Evolutionary conservation across 345 rosid species (phyloP), one percentile per base, ranked within the genome.

Genomic region (Linum tenue): DNA sequence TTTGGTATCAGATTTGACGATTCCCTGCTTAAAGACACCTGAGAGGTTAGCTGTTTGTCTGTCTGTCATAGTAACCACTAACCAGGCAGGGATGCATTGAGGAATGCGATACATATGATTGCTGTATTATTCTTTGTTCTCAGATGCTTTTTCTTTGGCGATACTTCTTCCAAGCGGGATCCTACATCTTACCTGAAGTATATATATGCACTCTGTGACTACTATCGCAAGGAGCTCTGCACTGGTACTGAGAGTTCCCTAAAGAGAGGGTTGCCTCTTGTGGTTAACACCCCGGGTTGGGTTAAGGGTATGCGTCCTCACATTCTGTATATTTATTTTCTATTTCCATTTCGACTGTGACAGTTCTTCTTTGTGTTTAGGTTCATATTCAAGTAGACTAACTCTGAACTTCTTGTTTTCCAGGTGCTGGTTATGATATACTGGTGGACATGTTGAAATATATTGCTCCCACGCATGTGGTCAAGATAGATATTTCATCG

Each of bases 271-370:
- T 64, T 88, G 76, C 99, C 99, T 11, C 88, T 90, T 62, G 81
- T 94, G 70, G 83, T 94, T 65, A 90, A 90, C 61, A 90, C 99
- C 38, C 86, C 92, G 40, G 99, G 99, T 67, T 94, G 99, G 99
- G 96, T 94, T 66, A 94, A 94, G 88, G 99, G 99, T 85, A 37
- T 40, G 70, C 40, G 56, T 57, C 57, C 51, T 59, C 50, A 37
- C 70, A 22, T 22, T 22, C 22, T 57, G 36, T 9, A 31, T 37
- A n/a, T n/a, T 37, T 57, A 31, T 58, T 6, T 56, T 59, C 63
- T 22, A 36, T 66, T 38, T 44, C 58, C 42, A 67, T 17, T 65
- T 62, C 35, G 39, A 48, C 37, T 63, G 15, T 44, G 31, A 11
- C 16, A 44, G 50, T 55, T 51, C 58, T 31, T 17, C 36, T 5